Base-by-base conservation (phyloP, 108 stramenopile genomes). In the Aurantiochytrium sp. region DNA sequence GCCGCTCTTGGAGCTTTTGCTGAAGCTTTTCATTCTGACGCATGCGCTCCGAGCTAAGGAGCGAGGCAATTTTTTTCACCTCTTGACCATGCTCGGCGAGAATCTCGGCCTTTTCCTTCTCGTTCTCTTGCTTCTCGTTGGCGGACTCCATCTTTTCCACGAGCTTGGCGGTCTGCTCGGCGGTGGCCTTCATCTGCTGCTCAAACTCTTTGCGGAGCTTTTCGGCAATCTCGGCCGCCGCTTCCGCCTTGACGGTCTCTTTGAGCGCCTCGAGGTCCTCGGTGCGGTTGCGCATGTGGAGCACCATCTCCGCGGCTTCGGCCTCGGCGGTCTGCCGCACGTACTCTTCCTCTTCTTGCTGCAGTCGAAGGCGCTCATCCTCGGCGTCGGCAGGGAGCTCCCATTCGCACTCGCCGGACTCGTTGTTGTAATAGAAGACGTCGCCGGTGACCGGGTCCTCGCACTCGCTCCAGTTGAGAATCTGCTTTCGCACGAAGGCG, bases 121-220 rank as follows among this genome's bases (percentile, higher is more conserved):
- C 73, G 39, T 41, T 81, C 45, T 37, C 73, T 48, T 48, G 39
- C 45, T 81, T 81, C 17, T 81, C 73, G 2, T 41, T 81, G 42
- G 39, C 73, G 2, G 42, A 48, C 3, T 81, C 73, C 42, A 81
- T 41, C 45, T 81, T 22, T 30, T 81, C 45, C 0, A 48, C 73
- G 21, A 81, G 45, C 30, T 81, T 81, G n/a, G 39, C 73, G 6
- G 73, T 81, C 32, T 81, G 73, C 45, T 81, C 73, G 6, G 73
- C 45, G 0, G 73, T 48, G 30, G 73, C 73, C 32, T 81, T 81
- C 42, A 81, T 48, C 24, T 81, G 21, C 42, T 81, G 19, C 24
- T 81, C 73, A 30, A 81, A 81, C 32, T 81, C 73, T 42, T 81
- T 81, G 30, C 73, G 73, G 6, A 81, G n/a, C 24, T 81, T 81